Evolutionary conservation across 1,284 basidiomycete species (phyloP).

Genomic region (Boletus sp.): DNA sequence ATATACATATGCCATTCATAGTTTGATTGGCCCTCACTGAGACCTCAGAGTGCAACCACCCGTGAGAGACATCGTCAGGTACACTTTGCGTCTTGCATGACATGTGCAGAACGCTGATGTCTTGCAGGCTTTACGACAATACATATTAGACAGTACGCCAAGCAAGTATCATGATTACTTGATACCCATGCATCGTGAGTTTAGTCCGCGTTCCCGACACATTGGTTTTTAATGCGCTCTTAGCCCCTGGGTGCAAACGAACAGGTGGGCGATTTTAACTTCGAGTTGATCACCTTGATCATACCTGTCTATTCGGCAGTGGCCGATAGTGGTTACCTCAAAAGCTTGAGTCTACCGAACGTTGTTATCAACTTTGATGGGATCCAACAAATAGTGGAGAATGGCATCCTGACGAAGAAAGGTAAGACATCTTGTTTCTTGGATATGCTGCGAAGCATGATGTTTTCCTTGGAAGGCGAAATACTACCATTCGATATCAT

Average conservation of each 20-base stretch:
- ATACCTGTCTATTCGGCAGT: conserved; percentile 25
- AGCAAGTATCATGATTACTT: conserved; percentile 36
- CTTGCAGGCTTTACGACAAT: conserved; percentile 27
- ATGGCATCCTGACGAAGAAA: conserved; percentile 38
- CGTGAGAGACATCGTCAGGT: conserved; percentile 22
- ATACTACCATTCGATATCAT: conserved; percentile 33
- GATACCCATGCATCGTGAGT: conserved; percentile 38
- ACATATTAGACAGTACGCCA: conserved; percentile 35
- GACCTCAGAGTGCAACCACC: conserved; percentile 6
- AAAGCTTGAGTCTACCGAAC: conserved; percentile 42
- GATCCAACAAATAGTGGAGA: conserved; percentile 38
- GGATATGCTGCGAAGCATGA: background rate
- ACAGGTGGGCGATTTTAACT: conserved; percentile 12
- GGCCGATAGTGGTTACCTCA: conserved; percentile 40
- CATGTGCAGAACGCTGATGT: background rate
- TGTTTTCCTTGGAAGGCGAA: conserved; percentile 19
- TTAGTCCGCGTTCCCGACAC: background rate
- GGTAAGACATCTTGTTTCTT: conserved; percentile 23
- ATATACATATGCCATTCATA: background rate
- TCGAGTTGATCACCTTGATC: background rate
- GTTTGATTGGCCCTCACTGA: conserved; percentile 22
- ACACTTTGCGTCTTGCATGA: background rate
- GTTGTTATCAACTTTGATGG: conserved; percentile 40
- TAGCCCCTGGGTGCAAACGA: conserved; percentile 43
- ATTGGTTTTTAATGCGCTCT: background rate